Evolutionary conservation across 1,139 yeast genomes (phyloP), one percentile per base, ranked within the genome.

Genomic region (Geotrichum fermentans): DNA sequence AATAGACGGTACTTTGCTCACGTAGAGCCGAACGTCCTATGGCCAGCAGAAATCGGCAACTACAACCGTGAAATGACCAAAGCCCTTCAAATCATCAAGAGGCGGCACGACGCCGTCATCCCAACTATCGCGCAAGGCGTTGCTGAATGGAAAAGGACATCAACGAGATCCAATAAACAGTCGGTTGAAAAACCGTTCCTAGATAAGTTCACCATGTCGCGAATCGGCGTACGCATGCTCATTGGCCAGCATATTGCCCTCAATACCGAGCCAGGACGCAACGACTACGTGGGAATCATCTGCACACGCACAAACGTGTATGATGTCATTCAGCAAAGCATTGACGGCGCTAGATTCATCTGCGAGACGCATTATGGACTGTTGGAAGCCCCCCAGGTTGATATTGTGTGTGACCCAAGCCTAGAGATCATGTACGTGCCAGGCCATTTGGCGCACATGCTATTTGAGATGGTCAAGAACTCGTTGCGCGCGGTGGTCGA

Each of bases 101-200:
- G 78, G 58, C 73, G 96, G 46, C 96, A 88, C 63, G 96, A 88
- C 67, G 95, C 96, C 1, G 90, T 95, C 0, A 96, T 88, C 10
- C 84, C 95, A 11, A 88, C 96, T 0, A 83, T 88, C 66, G 96
- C 96, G 1, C 90, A 86, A 59, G 96, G 96, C 17, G 95, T 88
- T 8, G 82, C 83, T 60, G 95, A 86, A 67, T 89, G 96, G 96
- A 88, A 88, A 62, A 58, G 59, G 16, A 20, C 26, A 14, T 2
- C 16, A 13, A 14, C 38, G 29, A 20, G 16, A 14, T 14, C 34
- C 18, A 62, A 57, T 6, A 77, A 73, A 56, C 75, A 75, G 58
- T 77, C 85, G 30, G 80, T 87, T 43, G 95, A 87, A 64, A 76
- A 82, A 11, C n/a, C n/a, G n/a, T 87, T 86, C 61, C 71, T 87